phyloP scores from a whole-genome alignment of 306 rosid genomes.

The Dalbergia cochinchinensis region DNA sequence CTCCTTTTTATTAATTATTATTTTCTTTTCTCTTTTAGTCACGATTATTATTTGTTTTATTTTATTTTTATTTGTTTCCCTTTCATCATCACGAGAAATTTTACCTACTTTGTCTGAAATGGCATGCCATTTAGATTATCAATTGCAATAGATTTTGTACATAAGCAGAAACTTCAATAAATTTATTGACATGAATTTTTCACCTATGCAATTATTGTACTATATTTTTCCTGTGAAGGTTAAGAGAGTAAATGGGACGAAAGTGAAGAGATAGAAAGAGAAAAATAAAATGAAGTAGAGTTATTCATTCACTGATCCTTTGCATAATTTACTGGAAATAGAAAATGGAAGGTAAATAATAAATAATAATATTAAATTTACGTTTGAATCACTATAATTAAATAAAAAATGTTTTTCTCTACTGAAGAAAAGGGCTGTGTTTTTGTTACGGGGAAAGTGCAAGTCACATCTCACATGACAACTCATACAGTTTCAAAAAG shows the following conservation, averaged over 20 bases:
- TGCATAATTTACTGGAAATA: background rate
- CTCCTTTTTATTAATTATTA: slow-evolving; percentile 26
- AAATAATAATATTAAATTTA: background rate
- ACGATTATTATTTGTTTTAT: slow-evolving; percentile 38
- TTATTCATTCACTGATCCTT: background rate
- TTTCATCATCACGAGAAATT: slow-evolving; percentile 39
- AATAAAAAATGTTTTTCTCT: background rate
- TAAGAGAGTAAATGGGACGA: background rate
- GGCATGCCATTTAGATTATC: slow-evolving; percentile 5
- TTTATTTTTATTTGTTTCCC: background rate
- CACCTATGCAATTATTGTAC: background rate
- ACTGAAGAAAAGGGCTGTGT: too few relatives aligned
- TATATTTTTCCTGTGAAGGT: background rate
- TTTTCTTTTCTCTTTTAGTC: slow-evolving; percentile 33
- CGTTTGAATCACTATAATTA: background rate
- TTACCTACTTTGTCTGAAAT: slow-evolving; percentile 18
- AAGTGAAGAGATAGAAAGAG: background rate
- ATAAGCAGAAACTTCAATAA: slow-evolving; percentile 24
- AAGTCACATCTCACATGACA: slow-evolving; percentile 47
- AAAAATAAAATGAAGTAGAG: background rate
- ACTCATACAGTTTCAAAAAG: slow-evolving; percentile 18
- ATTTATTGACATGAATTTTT: background rate
- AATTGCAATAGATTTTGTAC: slow-evolving; percentile 8
- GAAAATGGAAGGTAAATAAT: background rate
- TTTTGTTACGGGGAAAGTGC: slow-evolving; percentile 5